Evolutionary conservation across 2,329 filamentous ascomycete species (phyloP).

Genomic region (Fusarium vanettenii): DNA sequence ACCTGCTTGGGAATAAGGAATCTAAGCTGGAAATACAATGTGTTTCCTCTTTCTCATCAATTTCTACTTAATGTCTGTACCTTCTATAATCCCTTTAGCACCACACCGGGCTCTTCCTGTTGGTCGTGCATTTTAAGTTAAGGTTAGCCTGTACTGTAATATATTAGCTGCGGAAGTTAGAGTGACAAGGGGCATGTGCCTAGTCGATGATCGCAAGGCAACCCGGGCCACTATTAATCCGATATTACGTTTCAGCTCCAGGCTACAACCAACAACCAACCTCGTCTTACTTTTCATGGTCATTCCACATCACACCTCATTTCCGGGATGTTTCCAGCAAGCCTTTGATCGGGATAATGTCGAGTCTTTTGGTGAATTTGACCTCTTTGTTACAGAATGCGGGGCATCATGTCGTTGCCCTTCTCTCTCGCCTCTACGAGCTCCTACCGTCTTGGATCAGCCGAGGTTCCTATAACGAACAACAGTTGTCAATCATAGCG

Average conservation of each 20-base stretch:
- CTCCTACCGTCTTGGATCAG: neutral
- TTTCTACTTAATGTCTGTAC: neutral
- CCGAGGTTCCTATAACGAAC: neutral
- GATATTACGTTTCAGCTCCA: neutral
- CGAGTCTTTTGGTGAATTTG: neutral
- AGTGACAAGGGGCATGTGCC: neutral
- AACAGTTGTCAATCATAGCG: neutral
- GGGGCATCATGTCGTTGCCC: neutral
- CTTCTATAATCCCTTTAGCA: neutral
- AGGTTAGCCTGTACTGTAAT: neutral
- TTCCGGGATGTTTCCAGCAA: neutral
- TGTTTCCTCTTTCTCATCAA: neutral
- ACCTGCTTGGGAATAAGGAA: neutral
- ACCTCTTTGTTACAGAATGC: neutral
- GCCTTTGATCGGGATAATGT: neutral
- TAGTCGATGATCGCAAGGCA: neutral
- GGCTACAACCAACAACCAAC: neutral
- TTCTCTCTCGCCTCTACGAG: neutral
- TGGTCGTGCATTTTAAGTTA: neutral
- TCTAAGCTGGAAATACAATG: neutral
- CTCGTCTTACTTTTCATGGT: neutral
- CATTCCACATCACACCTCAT: neutral
- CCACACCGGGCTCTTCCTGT: neutral
- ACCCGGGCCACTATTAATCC: neutral
- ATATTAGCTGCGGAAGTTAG: neutral